Evolutionary conservation across 225 moss, liverwort and hornwort genomes (phyloP), one percentile per base, ranked within the genome.

Genomic region (Marchantia paleacea): DNA sequence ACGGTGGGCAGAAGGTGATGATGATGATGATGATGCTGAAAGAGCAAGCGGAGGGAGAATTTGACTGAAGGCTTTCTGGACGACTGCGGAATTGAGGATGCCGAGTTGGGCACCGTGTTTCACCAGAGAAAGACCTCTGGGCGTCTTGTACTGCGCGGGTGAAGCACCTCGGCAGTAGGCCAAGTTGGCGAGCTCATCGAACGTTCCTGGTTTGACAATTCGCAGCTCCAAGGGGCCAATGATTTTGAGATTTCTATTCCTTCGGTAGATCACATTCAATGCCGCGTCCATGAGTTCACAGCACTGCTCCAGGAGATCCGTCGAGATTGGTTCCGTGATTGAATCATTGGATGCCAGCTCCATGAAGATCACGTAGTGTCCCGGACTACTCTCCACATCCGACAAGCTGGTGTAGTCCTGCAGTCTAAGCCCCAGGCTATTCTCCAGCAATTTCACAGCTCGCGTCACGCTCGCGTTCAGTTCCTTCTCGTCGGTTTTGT

Each of bases 401-500:
- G 80, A 50, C 13, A 84, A 75, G 84, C 90, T 93, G 12, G 91
- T 92, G 83, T 78, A 97, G 73, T 97, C 97, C 7, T 81, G 62
- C 29, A 97, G 83, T 85, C 93, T 91, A 92, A 92, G 71, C 6
- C 81, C 91, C 49, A 80, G 10, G 7, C 86, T 81, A 19, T 71
- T 82, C 63, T 84, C 81, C 2, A 94, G 73, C 52, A 85, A 63
- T 74, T 79, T 48, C 0, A 81, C 54, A 19, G 86, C 90, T 78
- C 78, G 84, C 77, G 69, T 83, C 80, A 92, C 87, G 19, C 87
- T 91, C 8, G 58, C 64, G 55, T 92, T 91, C n/a, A 97, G 83
- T 69, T 93, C 93, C 25, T 82, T 84, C 76, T 95, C 95, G 48
- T 97, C 93, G 5, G 91, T 93, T 75, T 93, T 97, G 52, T 95